Evolutionary conservation across 2,329 filamentous ascomycete species (phyloP), one percentile per base, ranked within the genome.

Genomic region (Trichoderma atrobrunneum): DNA sequence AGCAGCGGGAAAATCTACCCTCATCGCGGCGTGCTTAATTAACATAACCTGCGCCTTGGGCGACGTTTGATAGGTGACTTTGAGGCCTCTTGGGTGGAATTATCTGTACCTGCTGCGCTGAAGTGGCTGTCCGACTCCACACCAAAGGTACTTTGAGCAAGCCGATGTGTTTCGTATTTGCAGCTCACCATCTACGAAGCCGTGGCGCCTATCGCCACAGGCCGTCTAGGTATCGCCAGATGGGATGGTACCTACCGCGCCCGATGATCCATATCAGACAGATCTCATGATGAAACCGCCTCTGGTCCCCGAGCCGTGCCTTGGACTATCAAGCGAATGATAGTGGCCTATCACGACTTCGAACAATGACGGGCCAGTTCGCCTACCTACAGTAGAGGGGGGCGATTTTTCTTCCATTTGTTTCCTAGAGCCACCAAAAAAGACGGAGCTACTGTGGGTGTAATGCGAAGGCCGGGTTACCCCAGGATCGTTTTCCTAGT

Each of bases 231-330:
- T 69, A 69, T 61, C 57, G 36, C 34, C 36, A 32, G 56, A 24
- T n/a, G n/a, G 51, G 54, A 36, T n/a, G 36, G 70, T 57, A 60
- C 60, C 18, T 30, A 26, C 59, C 54, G 5, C n/a, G 11, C 12
- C 26, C 64, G 70, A 70, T 65, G 70, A 72, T 72, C 70, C 34
- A 72, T 63, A 72, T 72, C 70, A 72, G 63, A 72, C 70, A 72
- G 64, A 68, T 72, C 65, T 69, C 57, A 63, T 69, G 32, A 62
- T 72, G 70, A 72, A 72, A 72, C 70, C 56, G 56, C 64, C 70
- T 64, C 57, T 32, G 70, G 64, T 57, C 65, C 56, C 56, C 70
- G 43, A 61, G 54, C 51, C 70, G 61, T 59, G 61, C 61, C 60
- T 60, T 67, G 30, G 21, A 59, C 34, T 30, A 54, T 26, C 36